A percentile compares a stretch with the other conserved stretches of the same genome.
These are phyloP conservation scores for Sporothrix globosa DNA, from an alignment of 2,329 filamentous ascomycete species.

Conservation along the genomic window DNA sequence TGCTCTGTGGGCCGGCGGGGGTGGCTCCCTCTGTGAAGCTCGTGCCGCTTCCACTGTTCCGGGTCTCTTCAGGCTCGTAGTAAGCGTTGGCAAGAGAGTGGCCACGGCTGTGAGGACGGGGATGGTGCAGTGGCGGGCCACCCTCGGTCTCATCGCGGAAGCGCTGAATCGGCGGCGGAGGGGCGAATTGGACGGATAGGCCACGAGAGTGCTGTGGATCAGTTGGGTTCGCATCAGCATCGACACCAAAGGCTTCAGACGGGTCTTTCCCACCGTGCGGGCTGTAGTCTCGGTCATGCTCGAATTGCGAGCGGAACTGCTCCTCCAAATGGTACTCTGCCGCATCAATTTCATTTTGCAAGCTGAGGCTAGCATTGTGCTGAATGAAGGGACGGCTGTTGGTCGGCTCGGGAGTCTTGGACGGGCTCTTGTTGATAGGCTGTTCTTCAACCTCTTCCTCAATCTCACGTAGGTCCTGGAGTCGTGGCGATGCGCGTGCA, in stretches of 20 bases:
- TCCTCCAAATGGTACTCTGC: constrained; percentile 84
- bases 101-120: constrained; percentile 72
- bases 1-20: constrained; percentile 41
- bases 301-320: constrained; percentile 75
- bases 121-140: constrained; percentile 67
- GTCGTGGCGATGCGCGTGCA: constrained; percentile 60
- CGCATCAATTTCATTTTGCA: constrained; percentile 84
- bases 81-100: constrained; percentile 72
- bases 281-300: constrained; percentile 73
- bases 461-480: constrained; percentile 74
- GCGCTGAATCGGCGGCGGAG: constrained; percentile 48
- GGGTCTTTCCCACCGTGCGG: constrained; percentile 57
- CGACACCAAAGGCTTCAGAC: constrained; percentile 36
- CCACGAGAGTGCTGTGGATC: constrained; percentile 48
- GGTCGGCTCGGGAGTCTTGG: constrained; percentile 57
- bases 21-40: constrained; percentile 46
- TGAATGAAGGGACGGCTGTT: constrained; percentile 44
- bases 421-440: constrained; percentile 53
- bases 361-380: constrained; percentile 74
- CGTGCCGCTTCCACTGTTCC: constrained; percentile 46
- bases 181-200: constrained; percentile 52
- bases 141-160: constrained; percentile 59
- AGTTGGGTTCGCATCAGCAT: constrained; percentile 35
- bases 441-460: constrained; percentile 60
- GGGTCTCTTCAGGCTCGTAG: constrained; percentile 58